Conservation (phyloP, 495 filamentous ascomycete genomes). For the Penicillium macrosclerotiorum region DNA sequence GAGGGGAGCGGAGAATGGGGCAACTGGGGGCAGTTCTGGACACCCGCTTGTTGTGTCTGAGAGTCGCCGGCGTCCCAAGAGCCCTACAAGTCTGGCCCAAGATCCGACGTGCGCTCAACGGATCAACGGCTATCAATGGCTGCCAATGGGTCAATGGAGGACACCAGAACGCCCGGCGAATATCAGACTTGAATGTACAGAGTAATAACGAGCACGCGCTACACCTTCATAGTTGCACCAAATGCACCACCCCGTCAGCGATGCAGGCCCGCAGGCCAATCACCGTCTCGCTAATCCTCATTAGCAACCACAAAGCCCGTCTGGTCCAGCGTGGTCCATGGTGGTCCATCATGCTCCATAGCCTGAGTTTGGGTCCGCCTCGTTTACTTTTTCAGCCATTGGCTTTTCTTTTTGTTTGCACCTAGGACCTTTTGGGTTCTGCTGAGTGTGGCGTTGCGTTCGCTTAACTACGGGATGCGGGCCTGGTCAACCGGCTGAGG, state of each 20-base stretch:
- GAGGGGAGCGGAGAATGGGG: not conserved
- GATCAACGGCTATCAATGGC: no score
- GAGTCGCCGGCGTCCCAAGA: no score
- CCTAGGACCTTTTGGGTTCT: not conserved
- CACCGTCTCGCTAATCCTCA: not conserved
- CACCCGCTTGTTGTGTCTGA: no score
- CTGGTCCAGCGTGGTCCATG: no score
- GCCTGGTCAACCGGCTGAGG: not conserved
- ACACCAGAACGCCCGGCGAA: not conserved
- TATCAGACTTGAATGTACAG: conserved; percentile 4
- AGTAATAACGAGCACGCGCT: conserved; percentile 3
- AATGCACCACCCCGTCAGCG: not conserved
- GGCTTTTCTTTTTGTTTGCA: not conserved
- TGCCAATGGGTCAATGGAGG: not conserved
- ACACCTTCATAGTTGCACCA: not conserved
- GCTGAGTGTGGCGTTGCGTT: not conserved
- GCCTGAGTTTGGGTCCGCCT: no score
- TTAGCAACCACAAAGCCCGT: no score
- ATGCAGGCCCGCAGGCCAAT: conserved; percentile 11
- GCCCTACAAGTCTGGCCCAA: no score
- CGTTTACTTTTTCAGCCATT: not conserved
- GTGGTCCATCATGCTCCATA: no score
- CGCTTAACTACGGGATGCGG: not conserved
- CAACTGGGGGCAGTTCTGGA: no score
- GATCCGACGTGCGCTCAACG: no score